Base-by-base conservation (phyloP, 1,284 basidiomycete genomes). In the Moesziomyces antarcticus region DNA sequence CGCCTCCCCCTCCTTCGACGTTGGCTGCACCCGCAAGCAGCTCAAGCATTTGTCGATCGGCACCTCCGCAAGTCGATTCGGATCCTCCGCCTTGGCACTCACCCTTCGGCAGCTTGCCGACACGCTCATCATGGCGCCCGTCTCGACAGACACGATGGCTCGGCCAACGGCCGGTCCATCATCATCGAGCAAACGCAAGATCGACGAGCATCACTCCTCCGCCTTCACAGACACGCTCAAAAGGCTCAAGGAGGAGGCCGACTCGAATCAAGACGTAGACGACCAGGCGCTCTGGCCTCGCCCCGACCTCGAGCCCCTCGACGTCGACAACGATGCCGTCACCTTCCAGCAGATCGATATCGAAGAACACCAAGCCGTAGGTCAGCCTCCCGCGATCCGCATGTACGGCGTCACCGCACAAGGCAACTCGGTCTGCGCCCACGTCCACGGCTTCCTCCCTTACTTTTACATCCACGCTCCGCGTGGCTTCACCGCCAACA, bases 301-400 rank as follows among this genome's bases (percentile, higher is more conserved):
- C 11, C 80, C 80, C 5, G 50, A 60, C 16, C 57, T 81, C 24
- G 54, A 66, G 3, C 59, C 64, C 3, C 51, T 82, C 42, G 73
- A 81, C 49, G 46, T 72, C 25, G 55, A 73, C 24, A 63, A 49
- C 10, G 71, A 79, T 37, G 41, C 42, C 25, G 63, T 82, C 56
- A 72, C 73, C 24, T 84, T 84, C 54, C 82, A 84, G 63, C 82
- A 84, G 61, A 83, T 84, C 54, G 82, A 84, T 48, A 78, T 83
- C 44, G 82, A 84, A 49, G 82, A 84, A 62, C 60, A 73, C 22
- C 76, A 76, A 46, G 52, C 63, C 25, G 66, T 79, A 6, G 67
- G 71, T 21, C 56, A 74, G 24, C 59, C 73, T 21, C 82, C 81
- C 13, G 61, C 70, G 42, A 83, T 84, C 62, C 74, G 82, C 42